Evolutionary conservation across 345 rosid genomes (phyloP).

Genomic region (Fremontodendron californicum): DNA sequence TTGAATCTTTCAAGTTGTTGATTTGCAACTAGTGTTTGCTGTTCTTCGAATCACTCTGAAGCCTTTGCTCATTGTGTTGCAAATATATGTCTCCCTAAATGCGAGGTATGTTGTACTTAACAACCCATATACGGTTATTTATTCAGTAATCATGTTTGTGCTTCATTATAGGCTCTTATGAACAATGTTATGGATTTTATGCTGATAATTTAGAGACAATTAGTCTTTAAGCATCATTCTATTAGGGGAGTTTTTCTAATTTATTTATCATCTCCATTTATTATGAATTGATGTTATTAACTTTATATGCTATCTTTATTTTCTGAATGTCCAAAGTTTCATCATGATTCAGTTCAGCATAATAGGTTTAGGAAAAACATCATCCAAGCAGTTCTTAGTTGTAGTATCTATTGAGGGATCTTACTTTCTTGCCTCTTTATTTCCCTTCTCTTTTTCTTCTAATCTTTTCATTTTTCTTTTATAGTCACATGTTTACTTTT

Average conservation of each 20-base stretch:
- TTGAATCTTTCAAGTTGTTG: slow-evolving; percentile 57
- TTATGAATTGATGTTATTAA: neutral
- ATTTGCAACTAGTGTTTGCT: slow-evolving; percentile 89
- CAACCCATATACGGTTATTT: neutral
- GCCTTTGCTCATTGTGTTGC: slow-evolving; percentile 84
- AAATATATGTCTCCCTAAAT: slow-evolving; percentile 83
- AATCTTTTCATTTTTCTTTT: slow-evolving; percentile 17
- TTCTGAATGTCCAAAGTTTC: neutral
- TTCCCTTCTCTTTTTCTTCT: neutral
- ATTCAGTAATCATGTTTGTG: neutral
- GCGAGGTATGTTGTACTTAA: slow-evolving; percentile 49
- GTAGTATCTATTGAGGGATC: neutral
- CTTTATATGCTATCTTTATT: neutral
- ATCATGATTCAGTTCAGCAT: neutral
- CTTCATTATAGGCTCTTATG: neutral
- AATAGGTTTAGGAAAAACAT: neutral
- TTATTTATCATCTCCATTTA: neutral
- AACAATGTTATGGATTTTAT: neutral
- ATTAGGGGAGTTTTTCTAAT: neutral
- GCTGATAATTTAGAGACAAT: neutral
- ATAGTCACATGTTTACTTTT: slow-evolving; percentile 94
- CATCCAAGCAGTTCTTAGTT: neutral
- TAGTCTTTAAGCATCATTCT: neutral
- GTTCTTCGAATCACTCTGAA: slow-evolving; percentile 84
- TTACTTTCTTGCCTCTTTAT: neutral